Evolutionary conservation across 495 filamentous ascomycete genomes (phyloP).

Genomic region (Podospora bellae-mahoneyi): DNA sequence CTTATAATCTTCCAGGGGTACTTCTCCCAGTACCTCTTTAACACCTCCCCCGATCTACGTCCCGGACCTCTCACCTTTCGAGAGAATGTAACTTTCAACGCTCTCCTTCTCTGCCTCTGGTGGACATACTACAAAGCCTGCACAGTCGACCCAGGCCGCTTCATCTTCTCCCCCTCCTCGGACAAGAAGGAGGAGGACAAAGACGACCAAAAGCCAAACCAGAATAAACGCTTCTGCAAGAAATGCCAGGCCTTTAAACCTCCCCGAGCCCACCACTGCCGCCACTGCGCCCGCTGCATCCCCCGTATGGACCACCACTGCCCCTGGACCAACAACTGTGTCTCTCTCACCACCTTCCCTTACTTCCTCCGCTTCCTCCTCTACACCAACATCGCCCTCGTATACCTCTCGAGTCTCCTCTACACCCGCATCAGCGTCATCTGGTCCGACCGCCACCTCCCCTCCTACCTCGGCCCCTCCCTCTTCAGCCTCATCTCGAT

Average conservation of each 20-base stretch:
- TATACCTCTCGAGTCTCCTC: constrained; percentile 55
- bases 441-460: constrained; percentile 64
- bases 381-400: constrained; percentile 69
- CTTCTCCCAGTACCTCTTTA: constrained; percentile 77
- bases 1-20: constrained; percentile 80
- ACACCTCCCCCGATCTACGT: constrained; percentile 54
- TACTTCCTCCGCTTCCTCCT: constrained; percentile 87
- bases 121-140: constrained; percentile 76
- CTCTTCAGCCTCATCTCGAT: constrained; percentile 60
- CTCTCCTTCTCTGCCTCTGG: constrained; percentile 67
- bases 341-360: constrained; percentile 84
- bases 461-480: constrained; percentile 78
- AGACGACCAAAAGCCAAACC: constrained; percentile 9
- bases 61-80: constrained; percentile 60
- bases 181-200: not conserved
- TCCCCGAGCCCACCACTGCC: constrained; percentile 88
- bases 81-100: constrained; percentile 70
- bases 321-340: constrained; percentile 92
- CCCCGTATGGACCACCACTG: constrained; percentile 99
- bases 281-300: constrained; percentile 81
- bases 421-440: constrained; percentile 58
- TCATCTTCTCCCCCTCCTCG: constrained; percentile 37
- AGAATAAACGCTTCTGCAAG: constrained; percentile 63
- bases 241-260: constrained; percentile 84
- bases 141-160: constrained; percentile 70